Conservation (phyloP, 1,139 yeast genomes). For the Yamadazyma triangularis region DNA sequence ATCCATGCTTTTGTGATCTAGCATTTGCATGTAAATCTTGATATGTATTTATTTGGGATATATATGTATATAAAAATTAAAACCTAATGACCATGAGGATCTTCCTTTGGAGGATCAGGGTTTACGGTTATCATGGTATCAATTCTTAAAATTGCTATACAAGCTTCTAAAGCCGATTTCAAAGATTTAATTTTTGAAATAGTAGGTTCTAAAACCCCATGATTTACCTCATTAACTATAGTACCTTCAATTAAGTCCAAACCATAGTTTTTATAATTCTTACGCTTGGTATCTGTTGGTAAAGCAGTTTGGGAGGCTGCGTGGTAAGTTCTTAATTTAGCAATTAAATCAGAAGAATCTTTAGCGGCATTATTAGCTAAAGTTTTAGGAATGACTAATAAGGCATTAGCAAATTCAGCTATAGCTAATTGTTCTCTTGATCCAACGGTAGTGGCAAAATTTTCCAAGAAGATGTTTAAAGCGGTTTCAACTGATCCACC, state of each 20-base stretch:
- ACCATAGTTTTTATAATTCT: constrained; percentile 85
- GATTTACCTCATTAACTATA: constrained; percentile 75
- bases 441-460: constrained; percentile 96
- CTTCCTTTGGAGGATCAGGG: constrained; percentile 92
- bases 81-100: constrained; percentile 65
- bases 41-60: too few species aligned
- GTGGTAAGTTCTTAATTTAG: constrained; percentile 93
- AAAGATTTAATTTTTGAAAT: constrained; percentile 87
- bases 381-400: constrained; percentile 92
- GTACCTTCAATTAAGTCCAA: constrained; percentile 88
- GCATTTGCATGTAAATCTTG: too few species aligned
- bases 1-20: too few species aligned
- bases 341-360: constrained; percentile 90
- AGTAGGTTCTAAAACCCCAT: constrained; percentile 95
- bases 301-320: constrained; percentile 90
- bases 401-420: constrained; percentile 92
- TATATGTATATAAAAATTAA: too few species aligned
- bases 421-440: constrained; percentile 97
- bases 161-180: constrained; percentile 95
- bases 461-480: constrained; percentile 88
- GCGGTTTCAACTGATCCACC: constrained; percentile 99
- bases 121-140: constrained; percentile 98
- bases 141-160: constrained; percentile 94
- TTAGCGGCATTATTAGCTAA: constrained; percentile 97
- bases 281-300: constrained; percentile 76